These are phyloP conservation scores for Flaveria brownii DNA, from an alignment of 129 eudicot genomes.

Conservation along the genomic window DNA sequence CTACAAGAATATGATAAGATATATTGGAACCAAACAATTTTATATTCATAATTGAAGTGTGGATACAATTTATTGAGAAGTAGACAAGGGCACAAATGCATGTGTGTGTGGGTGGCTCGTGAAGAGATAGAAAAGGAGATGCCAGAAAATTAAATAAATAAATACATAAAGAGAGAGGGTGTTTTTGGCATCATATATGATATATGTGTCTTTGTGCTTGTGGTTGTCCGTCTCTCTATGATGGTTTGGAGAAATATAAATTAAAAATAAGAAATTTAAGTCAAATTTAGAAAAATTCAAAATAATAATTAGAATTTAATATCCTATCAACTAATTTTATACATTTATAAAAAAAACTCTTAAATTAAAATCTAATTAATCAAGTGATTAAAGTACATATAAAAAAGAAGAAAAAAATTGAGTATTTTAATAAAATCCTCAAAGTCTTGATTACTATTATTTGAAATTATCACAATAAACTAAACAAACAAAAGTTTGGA, in stretches of 20 bases:
- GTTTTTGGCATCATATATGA: not conserved
- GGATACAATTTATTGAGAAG: slow-evolving; percentile 16
- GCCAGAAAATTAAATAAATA: not conserved
- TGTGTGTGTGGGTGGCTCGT: slow-evolving; percentile 17
- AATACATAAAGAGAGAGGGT: not conserved
- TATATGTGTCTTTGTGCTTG: not conserved
- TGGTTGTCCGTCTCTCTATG: not conserved
- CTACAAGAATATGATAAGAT: not conserved
- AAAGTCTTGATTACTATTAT: no score
- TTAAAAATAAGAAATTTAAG: not conserved
- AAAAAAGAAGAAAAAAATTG: no score
- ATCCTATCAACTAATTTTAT: no score
- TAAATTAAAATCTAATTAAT: no score
- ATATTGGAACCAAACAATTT: not conserved
- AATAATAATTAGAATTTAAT: no score
- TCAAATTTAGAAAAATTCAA: no score
- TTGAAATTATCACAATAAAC: no score
- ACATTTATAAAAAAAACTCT: no score
- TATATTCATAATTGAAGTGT: slow-evolving; percentile 2
- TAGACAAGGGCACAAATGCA: slow-evolving; percentile 16
- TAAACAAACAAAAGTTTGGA: no score
- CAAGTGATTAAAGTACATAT: no score
- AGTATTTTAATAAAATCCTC: no score
- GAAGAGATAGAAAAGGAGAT: slow-evolving; percentile 13
- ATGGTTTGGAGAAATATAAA: not conserved